Conservation (phyloP, 352 stramenopile genomes). For the Thraustochytrium striatum region DNA sequence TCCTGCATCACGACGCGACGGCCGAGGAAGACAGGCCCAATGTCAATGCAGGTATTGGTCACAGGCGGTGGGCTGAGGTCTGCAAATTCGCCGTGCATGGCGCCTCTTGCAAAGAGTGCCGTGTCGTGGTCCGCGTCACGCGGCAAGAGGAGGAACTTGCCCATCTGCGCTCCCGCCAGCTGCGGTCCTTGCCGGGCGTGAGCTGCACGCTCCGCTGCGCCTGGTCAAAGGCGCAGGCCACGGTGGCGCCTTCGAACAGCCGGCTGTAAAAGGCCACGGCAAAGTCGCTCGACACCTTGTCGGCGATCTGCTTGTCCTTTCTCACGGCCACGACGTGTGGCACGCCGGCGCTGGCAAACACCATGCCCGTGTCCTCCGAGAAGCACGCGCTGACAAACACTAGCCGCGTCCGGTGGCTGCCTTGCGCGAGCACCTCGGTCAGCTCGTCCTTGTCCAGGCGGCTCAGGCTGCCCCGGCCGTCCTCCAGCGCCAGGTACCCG, state of each 20-base stretch:
- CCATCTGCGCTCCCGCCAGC: slow-evolving; percentile 54
- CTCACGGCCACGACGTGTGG: slow-evolving; percentile 81
- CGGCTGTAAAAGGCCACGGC: slow-evolving; percentile 42
- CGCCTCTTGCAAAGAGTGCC: slow-evolving; percentile 65
- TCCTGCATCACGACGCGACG: slow-evolving; percentile 72
- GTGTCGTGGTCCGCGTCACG: slow-evolving; percentile 66
- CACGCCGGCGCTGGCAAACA: slow-evolving; percentile 78
- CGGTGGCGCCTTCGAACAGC: slow-evolving; percentile 50
- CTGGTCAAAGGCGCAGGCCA: slow-evolving; percentile 56
- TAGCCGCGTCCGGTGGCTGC: slow-evolving; percentile 59
- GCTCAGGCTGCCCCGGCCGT: slow-evolving; percentile 37
- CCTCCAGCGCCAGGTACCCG: slow-evolving; percentile 55
- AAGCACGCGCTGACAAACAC: slow-evolving; percentile 82
- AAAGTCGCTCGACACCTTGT: slow-evolving; percentile 50
- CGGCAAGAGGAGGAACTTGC: slow-evolving; percentile 72
- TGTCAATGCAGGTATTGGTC: slow-evolving; percentile 68
- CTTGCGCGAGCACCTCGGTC: slow-evolving; percentile 50
- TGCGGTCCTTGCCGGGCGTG: slow-evolving; percentile 62
- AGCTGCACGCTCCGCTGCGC: background rate
- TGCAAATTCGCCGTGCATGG: slow-evolving; percentile 60
- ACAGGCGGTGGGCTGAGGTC: slow-evolving; percentile 63
- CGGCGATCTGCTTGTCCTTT: slow-evolving; percentile 68
- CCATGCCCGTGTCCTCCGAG: slow-evolving; percentile 74
- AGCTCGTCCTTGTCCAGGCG: slow-evolving; percentile 51
- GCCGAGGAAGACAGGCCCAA: slow-evolving; percentile 69